Percentiles rank a stretch among this genome's conserved stretches.
These are phyloP conservation scores for Fusarium begoniae DNA, from an alignment of 2,329 filamentous ascomycete species.

Conservation along the genomic window DNA sequence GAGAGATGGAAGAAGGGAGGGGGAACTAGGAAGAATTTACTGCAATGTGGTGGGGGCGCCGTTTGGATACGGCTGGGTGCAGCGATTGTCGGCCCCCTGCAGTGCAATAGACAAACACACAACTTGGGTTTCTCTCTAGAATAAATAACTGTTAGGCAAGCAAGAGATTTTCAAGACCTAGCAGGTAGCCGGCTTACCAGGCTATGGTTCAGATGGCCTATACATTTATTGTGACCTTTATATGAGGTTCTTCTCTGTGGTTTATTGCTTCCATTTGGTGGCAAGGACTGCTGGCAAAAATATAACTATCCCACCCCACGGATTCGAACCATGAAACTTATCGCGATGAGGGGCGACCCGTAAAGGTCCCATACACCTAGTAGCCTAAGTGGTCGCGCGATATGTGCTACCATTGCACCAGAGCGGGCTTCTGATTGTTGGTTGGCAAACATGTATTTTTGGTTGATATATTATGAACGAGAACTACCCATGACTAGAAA, in stretches of 20 bases:
- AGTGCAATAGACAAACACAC: neutral
- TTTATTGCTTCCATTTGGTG: neutral
- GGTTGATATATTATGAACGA: neutral
- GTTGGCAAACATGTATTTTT: neutral
- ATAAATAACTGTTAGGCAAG: neutral
- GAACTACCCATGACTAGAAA: neutral
- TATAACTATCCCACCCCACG: neutral
- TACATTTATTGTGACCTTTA: no score
- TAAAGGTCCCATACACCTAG: neutral
- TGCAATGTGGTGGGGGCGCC: neutral
- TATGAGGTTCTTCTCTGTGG: rapidly evolving
- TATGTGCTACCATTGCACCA: neutral
- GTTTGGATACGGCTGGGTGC: neutral
- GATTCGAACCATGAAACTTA: neutral
- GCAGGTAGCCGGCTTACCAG: rapidly evolving
- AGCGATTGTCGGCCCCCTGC: neutral
- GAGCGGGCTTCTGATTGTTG: neutral
- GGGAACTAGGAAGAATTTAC: neutral
- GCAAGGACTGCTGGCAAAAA: neutral
- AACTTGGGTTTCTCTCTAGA: neutral
- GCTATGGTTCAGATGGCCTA: rapidly evolving
- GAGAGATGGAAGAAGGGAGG: no score
- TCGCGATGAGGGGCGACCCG: neutral
- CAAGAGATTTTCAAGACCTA: rapidly evolving
- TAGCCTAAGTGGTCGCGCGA: neutral